Evolutionary conservation across 176 grass and related monocot genomes (phyloP), one percentile per base, ranked within the genome.

Genomic region (Aegilops longissima): DNA sequence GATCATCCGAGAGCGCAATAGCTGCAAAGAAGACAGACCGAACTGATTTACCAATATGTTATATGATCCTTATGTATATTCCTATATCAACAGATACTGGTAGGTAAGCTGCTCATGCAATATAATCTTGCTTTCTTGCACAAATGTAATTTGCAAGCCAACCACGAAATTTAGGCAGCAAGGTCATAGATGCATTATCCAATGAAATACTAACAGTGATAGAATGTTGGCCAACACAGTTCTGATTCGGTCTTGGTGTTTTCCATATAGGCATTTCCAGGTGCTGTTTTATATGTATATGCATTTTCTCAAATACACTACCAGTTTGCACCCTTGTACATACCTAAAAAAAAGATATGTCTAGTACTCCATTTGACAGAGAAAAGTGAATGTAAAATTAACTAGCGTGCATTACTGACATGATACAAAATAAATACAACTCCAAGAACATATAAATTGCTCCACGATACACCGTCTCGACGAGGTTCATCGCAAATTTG

Each of bases 1-100:
- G 95, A 83, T 97, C 95, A 65, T 88, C 88, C 30, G 95, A 95
- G 38, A 97, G 90, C 71, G 95, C 73, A 89, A 97, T 95, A 82
- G 92, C 95, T 97, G 49, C 21, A 84, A 89, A 35, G 1, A 61
- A 89, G 10, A 83, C 18, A 76, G 45, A 42, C 5, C 47, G 65
- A 76, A 70, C 39, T 62, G 56, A 38, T 67, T 76, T 73, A 88
- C 44, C 12, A 76, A 47, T 21, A 54, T 66, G 83, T 66, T 40
- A 78, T 82, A 23, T 13, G 58, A 40, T 81, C 61, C 66, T n/a
- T 44, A 51, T 68, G 8, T 52, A 52, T 76, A 30, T n/a, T 47
- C 27, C 79, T 52, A 30, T 52, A 81, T 44, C 23, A 80, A 49
- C 76, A 65, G 12, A 68, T 81, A 81, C 23, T 80, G 21, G 33